Evolutionary conservation across 2,329 filamentous ascomycete species (phyloP).

Genomic region (Neofusicoccum laricinum): DNA sequence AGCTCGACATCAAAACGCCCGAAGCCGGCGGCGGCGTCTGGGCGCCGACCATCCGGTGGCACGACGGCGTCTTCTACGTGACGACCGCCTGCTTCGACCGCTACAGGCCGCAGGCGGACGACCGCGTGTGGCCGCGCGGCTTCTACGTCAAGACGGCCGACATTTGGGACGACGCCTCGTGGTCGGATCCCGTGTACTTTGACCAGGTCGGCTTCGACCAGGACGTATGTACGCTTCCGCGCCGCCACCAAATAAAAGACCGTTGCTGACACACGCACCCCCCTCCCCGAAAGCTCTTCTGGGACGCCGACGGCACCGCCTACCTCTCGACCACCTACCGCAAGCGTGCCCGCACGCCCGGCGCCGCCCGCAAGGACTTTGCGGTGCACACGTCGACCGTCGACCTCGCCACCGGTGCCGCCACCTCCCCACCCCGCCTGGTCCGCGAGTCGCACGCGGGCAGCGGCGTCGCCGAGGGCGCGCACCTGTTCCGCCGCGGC

Average conservation of each 20-base stretch:
- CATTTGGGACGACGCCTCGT: conserved; percentile 51
- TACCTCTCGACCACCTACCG: conserved; percentile 45
- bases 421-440: background rate
- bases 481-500: conserved; percentile 36
- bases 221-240: conserved; percentile 40
- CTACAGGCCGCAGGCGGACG: conserved; percentile 42
- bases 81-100: conserved; percentile 46
- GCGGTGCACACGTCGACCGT: conserved; percentile 49
- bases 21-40: conserved; percentile 52
- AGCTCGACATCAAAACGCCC: conserved; percentile 36
- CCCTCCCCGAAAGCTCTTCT: conserved; percentile 46
- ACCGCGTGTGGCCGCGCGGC: conserved; percentile 51
- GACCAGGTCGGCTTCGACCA: conserved; percentile 55
- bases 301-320: conserved; percentile 49
- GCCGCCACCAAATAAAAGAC: background rate
- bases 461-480: conserved; percentile 45
- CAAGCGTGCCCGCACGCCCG: conserved; percentile 25
- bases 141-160: conserved; percentile 55
- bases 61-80: conserved; percentile 46
- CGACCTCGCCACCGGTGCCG: conserved; percentile 40
- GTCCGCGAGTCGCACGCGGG: conserved; percentile 27
- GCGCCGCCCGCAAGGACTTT: conserved; percentile 41
- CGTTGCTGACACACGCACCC: background rate
- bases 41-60: conserved; percentile 49
- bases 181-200: conserved; percentile 55